phyloP scores from a whole-genome alignment of 2,329 filamentous ascomycete genomes.

The Pochonia chlamydosporia region DNA sequence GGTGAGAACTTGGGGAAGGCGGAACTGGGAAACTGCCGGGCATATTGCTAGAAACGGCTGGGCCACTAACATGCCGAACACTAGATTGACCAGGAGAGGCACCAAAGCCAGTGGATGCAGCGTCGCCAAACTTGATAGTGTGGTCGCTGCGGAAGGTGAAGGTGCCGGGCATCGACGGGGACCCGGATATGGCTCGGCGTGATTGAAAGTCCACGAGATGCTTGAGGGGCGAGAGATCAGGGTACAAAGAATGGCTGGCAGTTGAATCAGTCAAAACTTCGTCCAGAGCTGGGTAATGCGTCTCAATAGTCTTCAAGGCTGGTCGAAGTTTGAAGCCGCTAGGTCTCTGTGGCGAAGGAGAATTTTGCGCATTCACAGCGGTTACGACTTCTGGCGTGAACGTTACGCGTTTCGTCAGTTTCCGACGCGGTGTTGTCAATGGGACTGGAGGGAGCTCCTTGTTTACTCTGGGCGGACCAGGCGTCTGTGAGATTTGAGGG shows the following conservation, averaged over 20 bases:
- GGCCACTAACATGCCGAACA: conserved; percentile 53
- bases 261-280: conserved; percentile 18
- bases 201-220: conserved; percentile 21
- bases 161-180: conserved; percentile 44
- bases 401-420: conserved; percentile 65
- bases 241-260: conserved; percentile 40
- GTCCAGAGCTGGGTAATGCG: conserved; percentile 25
- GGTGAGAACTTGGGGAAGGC: conserved; percentile 24
- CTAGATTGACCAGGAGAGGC: conserved; percentile 53
- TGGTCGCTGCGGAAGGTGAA: conserved; percentile 64
- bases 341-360: conserved; percentile 52
- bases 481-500: conserved; percentile 40
- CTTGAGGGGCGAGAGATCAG: conserved; percentile 42
- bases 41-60: conserved; percentile 41
- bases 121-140: conserved; percentile 51
- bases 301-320: conserved; percentile 16
- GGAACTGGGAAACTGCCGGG: conserved; percentile 49
- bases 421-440: conserved; percentile 62
- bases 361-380: conserved; percentile 37
- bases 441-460: conserved; percentile 47
- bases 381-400: conserved; percentile 69
- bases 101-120: conserved; percentile 48
- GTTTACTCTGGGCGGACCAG: conserved; percentile 37
- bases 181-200: conserved; percentile 18
- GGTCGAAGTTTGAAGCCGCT: conserved; percentile 37